Evolutionary conservation across 805 yeast species (phyloP), one percentile per base, ranked within the genome.

Genomic region (Candida ovalis): DNA sequence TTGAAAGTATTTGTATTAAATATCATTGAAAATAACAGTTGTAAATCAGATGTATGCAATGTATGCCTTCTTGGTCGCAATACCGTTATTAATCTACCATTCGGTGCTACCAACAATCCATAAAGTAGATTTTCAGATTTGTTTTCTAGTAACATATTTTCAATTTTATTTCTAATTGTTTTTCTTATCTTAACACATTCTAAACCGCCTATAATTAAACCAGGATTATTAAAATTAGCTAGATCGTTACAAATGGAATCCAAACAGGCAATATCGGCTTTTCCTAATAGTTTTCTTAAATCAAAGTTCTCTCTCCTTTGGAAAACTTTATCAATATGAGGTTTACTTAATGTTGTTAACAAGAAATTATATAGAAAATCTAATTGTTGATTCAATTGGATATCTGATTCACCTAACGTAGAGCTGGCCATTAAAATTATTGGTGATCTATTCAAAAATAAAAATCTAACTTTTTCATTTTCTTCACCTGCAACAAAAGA

Each of bases 281-380:
- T 79, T 3, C 89, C 89, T 23, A 91, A 71, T 25, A 86, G 75
- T 49, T 82, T 84, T 21, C 97, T 71, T 35, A 92, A 68, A 59
- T 92, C 98, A 58, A 86, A 88, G 58, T 88, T 88, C 59, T 86
- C 84, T 48, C 95, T 72, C 51, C 80, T 77, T 44, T 74, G 71
- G 62, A 87, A 91, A 32, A 85, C 81, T 53, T 81, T 80, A 9
- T 77, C 71, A 35, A 92, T 80, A 53, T 86, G 87, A 1, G 89
- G 85, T 60, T 85, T 82, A n/a, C 96, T 86, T 36, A 94, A 68
- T 0, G 94, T 86, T 0, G 96, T 81, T n/a, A 92, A 62, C 5
- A 92, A 62, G 62, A 87, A 92, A 42, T 88, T 81, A 67, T 91
- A 84, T 15, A 92, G 58, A 19, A 85, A 74, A 44, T 81, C 84